These are phyloP conservation scores for Penicillium freii DNA, from an alignment of 2,329 filamentous ascomycete genomes.

Conservation along the genomic window DNA sequence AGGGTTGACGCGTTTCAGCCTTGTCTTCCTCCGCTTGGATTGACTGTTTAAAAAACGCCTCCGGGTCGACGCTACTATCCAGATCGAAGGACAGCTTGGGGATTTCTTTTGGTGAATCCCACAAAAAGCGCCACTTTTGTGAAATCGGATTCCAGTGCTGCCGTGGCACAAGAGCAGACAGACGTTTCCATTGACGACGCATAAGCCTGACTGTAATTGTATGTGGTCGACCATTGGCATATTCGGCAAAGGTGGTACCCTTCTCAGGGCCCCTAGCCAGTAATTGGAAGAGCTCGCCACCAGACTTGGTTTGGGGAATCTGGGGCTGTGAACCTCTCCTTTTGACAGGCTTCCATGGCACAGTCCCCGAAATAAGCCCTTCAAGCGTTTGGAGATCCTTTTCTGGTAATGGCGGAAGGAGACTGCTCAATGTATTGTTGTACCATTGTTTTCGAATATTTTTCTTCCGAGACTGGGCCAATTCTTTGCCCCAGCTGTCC, in stretches of 20 bases:
- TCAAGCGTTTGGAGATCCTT: constrained; percentile 36
- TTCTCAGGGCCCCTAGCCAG: constrained; percentile 39
- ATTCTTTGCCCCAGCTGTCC: constrained; percentile 38
- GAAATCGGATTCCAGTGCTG: constrained; percentile 22
- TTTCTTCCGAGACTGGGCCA: constrained; percentile 30
- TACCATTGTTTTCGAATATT: constrained; percentile 44
- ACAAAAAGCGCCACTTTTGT: constrained; percentile 30
- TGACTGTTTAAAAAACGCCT: constrained; percentile 10
- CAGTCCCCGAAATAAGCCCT: constrained; percentile 33
- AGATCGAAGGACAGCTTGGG: constrained; percentile 15
- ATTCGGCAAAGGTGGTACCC: constrained; percentile 34
- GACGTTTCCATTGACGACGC: constrained; percentile 38
- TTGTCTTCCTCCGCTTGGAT: neutral
- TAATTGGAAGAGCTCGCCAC: constrained; percentile 26
- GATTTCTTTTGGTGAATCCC: constrained; percentile 26
- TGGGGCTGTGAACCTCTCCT: constrained; percentile 21
- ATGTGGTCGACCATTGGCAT: constrained; percentile 40
- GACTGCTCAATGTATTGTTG: constrained; percentile 24
- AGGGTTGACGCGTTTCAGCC: neutral
- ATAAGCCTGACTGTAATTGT: constrained; percentile 41
- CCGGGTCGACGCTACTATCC: constrained; percentile 6
- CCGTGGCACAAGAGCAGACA: constrained; percentile 35
- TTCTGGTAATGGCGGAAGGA: constrained; percentile 43
- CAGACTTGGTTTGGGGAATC: neutral
- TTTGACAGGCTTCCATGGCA: constrained; percentile 32